These are phyloP conservation scores for Tuctoria greenei DNA, from an alignment of 176 grass and related monocot species.

Conservation along the genomic window DNA sequence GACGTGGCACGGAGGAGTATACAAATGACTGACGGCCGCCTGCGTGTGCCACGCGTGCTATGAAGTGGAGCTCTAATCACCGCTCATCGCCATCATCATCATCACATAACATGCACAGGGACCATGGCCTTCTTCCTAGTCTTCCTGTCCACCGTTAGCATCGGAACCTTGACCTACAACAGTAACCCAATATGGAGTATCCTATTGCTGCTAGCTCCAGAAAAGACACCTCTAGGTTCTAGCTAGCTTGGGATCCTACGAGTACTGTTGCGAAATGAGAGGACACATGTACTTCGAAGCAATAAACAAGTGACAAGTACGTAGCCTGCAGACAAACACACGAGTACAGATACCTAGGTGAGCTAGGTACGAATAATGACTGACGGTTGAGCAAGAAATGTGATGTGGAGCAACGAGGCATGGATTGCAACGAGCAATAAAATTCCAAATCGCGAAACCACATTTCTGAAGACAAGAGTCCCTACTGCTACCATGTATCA, in stretches of 20 bases:
- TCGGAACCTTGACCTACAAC: background rate
- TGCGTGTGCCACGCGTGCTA: constrained; percentile 21
- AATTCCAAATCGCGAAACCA: background rate
- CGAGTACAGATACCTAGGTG: background rate
- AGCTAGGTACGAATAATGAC: too few relatives aligned
- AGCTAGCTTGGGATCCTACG: constrained; percentile 11
- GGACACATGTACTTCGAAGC: background rate
- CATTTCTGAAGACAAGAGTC: too few relatives aligned
- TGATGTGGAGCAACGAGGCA: too few relatives aligned
- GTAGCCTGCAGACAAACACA: background rate
- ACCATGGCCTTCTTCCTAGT: constrained; percentile 4
- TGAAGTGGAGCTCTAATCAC: constrained; percentile 26
- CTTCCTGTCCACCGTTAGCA: constrained; percentile 1
- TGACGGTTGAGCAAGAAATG: too few relatives aligned
- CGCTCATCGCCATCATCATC: background rate
- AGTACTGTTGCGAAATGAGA: background rate
- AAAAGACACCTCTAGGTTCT: background rate
- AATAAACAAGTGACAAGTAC: constrained; percentile 16
- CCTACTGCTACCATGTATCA: too few relatives aligned
- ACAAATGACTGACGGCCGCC: background rate
- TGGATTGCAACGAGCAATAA: too few relatives aligned
- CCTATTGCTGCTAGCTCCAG: background rate
- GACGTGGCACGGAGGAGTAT: background rate
- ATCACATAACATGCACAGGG: background rate
- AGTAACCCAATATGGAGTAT: background rate